phyloP scores from a whole-genome alignment of 306 rosid species.

The Myrica gale region DNA sequence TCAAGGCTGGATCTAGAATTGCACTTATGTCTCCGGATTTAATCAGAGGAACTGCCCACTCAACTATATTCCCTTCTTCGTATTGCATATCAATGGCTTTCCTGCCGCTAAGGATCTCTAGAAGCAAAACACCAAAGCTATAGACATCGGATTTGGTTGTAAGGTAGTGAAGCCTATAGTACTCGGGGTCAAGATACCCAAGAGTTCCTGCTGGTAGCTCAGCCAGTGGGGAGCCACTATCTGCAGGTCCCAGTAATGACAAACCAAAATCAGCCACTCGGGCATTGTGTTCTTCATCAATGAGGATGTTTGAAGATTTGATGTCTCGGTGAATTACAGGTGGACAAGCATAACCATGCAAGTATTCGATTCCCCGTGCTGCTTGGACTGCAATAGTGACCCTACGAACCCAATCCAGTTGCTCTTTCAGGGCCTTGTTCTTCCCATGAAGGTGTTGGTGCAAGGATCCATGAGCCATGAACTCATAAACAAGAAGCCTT shows the following conservation, averaged over 20 bases:
- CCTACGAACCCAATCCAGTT: slow-evolving; percentile 82
- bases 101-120: slow-evolving; percentile 88
- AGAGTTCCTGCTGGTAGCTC: slow-evolving; percentile 95
- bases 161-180: slow-evolving; percentile 92
- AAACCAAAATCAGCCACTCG: slow-evolving; percentile 93
- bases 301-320: slow-evolving; percentile 90
- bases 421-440: slow-evolving; percentile 62
- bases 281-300: slow-evolving; percentile 95
- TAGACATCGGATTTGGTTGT: slow-evolving; percentile 96
- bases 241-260: slow-evolving; percentile 76
- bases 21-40: slow-evolving; percentile 58
- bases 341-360: slow-evolving; percentile 89
- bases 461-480: slow-evolving; percentile 90
- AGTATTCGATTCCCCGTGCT: slow-evolving; percentile 82
- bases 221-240: slow-evolving; percentile 82
- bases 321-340: slow-evolving; percentile 90
- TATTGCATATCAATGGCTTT: slow-evolving; percentile 95
- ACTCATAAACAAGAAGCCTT: slow-evolving; percentile 90
- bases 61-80: slow-evolving; percentile 85
- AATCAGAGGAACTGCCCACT: slow-evolving; percentile 93
- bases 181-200: slow-evolving; percentile 96
- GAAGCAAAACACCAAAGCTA: slow-evolving; percentile 82
- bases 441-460: slow-evolving; percentile 82
- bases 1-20: slow-evolving; percentile 65
- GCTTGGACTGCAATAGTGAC: slow-evolving; percentile 95